Percentiles rank a stretch among this genome's conserved stretches.
These are phyloP conservation scores for Phallus indusiatus DNA, from an alignment of 768 basidiomycete genomes.

Conservation along the genomic window DNA sequence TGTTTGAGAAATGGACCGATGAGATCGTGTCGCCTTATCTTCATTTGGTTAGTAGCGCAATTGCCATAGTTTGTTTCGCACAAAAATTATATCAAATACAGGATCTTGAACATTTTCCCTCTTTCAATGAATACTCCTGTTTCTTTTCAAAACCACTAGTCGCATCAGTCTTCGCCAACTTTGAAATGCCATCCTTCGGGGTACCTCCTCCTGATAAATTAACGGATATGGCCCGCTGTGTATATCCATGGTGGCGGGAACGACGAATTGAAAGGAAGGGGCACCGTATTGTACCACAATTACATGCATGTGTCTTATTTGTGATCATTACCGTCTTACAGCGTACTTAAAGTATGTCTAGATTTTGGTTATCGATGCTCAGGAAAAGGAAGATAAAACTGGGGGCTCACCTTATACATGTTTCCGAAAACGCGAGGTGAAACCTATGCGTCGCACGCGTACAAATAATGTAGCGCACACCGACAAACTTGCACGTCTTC, in stretches of 20 bases:
- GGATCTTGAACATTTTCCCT: slow-evolving; percentile 55
- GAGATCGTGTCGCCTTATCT: slow-evolving; percentile 75
- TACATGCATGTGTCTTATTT: slow-evolving; percentile 61
- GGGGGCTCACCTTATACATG: slow-evolving; percentile 81
- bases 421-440: slow-evolving; percentile 91
- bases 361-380: slow-evolving; percentile 40
- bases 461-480: slow-evolving; percentile 83
- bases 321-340: background rate
- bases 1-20: slow-evolving; percentile 87
- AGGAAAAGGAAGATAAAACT: slow-evolving; percentile 81
- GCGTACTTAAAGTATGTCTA: slow-evolving; percentile 5
- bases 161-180: slow-evolving; percentile 59
- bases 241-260: slow-evolving; percentile 89
- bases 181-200: slow-evolving; percentile 50
- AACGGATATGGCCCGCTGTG: slow-evolving; percentile 54
- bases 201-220: slow-evolving; percentile 55
- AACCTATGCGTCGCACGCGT: slow-evolving; percentile 88
- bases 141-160: slow-evolving; percentile 52
- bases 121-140: slow-evolving; percentile 65
- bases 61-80: background rate
- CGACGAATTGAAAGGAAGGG: slow-evolving; percentile 74
- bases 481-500: slow-evolving; percentile 78
- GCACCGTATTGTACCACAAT: slow-evolving; percentile 72
- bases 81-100: background rate
- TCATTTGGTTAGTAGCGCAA: slow-evolving; percentile 64